Percentiles rank a stretch among this genome's conserved stretches.
Conservation (phyloP, 345 rosid genomes). For the Eutrema heterophyllum region DNA sequence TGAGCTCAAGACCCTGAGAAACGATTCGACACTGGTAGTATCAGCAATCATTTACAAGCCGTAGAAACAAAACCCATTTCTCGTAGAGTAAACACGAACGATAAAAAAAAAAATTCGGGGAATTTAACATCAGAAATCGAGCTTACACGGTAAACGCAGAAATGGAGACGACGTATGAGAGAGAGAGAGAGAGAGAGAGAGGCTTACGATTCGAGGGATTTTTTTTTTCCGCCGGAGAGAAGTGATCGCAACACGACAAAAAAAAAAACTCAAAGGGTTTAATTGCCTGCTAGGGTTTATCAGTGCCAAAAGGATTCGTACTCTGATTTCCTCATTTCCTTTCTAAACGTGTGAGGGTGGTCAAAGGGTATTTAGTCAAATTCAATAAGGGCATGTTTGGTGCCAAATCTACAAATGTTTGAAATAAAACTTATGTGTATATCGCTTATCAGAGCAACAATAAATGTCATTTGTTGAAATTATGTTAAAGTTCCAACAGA, state of each 20-base stretch:
- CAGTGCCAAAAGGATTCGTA: background rate
- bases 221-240: background rate
- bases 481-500: background rate
- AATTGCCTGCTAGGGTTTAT: slow-evolving; percentile 16
- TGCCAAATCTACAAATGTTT: slow-evolving; percentile 6
- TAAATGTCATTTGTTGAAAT: background rate
- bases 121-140: background rate
- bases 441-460: background rate
- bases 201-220: background rate
- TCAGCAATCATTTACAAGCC: background rate
- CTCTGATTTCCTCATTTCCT: background rate
- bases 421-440: background rate
- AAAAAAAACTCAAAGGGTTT: background rate
- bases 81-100: background rate
- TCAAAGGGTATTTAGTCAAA: slow-evolving; percentile 21
- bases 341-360: background rate
- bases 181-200: background rate
- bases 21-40: background rate
- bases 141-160: background rate
- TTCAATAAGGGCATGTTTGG: background rate
- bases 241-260: background rate
- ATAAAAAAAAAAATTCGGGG: background rate
- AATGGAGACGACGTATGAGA: background rate
- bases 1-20: slow-evolving; percentile 6
- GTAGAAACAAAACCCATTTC: background rate